Conservation (phyloP, 208 protist species). For the Leptomonas seymouri region DNA sequence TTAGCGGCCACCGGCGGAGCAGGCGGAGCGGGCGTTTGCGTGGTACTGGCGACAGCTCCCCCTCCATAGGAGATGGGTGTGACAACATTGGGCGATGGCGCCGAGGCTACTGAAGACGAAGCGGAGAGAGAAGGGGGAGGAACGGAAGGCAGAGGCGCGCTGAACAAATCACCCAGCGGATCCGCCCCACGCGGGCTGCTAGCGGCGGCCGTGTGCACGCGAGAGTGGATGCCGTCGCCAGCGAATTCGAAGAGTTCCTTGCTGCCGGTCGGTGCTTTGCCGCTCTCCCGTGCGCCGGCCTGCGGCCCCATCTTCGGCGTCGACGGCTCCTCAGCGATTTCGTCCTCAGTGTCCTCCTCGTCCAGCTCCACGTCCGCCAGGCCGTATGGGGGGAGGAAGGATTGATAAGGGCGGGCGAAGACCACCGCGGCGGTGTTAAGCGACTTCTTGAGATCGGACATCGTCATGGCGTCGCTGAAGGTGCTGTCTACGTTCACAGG, state of each 20-base stretch:
- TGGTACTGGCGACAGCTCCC: background rate
- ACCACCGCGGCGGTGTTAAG: constrained; percentile 95
- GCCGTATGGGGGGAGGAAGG: constrained; percentile 93
- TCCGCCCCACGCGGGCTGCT: constrained; percentile 33
- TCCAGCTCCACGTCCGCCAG: constrained; percentile 54
- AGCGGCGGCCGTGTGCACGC: constrained; percentile 3
- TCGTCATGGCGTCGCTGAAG: constrained; percentile 92
- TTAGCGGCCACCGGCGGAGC: constrained; percentile 1
- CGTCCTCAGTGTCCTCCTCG: constrained; percentile 75
- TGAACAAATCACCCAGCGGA: constrained; percentile 57
- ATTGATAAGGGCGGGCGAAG: constrained; percentile 95
- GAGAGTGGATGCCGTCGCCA: constrained; percentile 12
- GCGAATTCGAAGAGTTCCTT: constrained; percentile 29
- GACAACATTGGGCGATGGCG: background rate
- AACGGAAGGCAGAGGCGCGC: background rate
- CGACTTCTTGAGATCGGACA: constrained; percentile 88
- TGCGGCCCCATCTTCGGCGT: constrained; percentile 30
- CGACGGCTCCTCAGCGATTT: constrained; percentile 40
- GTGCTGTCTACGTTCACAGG: constrained; percentile 93
- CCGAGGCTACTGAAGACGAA: background rate
- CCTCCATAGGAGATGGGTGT: constrained; percentile 39
- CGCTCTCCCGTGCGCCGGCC: background rate
- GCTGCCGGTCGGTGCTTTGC: background rate
- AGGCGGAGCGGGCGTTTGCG: background rate
- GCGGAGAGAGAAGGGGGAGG: background rate